Percentiles rank a stretch among this genome's conserved stretches.
Conservation (phyloP, 805 yeast genomes). For the Suhomyces faveliae region DNA sequence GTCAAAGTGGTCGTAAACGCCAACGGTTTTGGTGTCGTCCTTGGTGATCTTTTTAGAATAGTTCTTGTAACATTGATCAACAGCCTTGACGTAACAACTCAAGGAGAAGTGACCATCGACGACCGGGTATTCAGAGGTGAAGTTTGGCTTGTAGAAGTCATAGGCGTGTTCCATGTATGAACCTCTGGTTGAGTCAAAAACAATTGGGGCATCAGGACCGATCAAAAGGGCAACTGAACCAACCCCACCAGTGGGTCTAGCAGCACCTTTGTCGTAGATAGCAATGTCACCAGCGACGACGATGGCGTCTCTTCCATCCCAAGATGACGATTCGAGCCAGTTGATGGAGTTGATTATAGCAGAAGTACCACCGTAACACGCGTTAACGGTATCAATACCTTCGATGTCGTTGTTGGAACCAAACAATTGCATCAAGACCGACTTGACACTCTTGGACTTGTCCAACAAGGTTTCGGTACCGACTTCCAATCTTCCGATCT, state of each 20-base stretch:
- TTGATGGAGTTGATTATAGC: conserved; percentile 91
- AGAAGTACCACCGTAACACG: conserved; percentile 98
- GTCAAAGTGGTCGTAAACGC: conserved; percentile 71
- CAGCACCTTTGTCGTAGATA: conserved; percentile 93
- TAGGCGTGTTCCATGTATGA: conserved; percentile 95
- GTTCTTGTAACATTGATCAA: conserved; percentile 79
- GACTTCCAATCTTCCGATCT: conserved; percentile 92
- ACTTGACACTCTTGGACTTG: conserved; percentile 94
- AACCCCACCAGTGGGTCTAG: conserved; percentile 99
- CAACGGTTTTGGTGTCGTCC: conserved; percentile 50
- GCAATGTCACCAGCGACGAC: conserved; percentile 99
- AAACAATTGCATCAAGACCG: conserved; percentile 91
- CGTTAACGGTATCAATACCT: conserved; percentile 94
- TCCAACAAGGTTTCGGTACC: conserved; percentile 97
- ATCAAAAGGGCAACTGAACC: conserved; percentile 92
- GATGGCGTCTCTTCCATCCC: conserved; percentile 98
- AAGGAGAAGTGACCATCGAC: conserved; percentile 97
- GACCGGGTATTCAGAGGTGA: conserved; percentile 92
- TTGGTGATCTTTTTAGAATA: conserved; percentile 71
- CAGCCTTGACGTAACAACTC: conserved; percentile 89
- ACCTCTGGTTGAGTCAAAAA: conserved; percentile 85
- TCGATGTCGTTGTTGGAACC: conserved; percentile 88
- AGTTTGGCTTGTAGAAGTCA: conserved; percentile 97
- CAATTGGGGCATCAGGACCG: conserved; percentile 98
- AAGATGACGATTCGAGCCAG: conserved; percentile 93